Conservation (phyloP, 2,329 filamentous ascomycete species). For the Colletotrichum gigasporum region DNA sequence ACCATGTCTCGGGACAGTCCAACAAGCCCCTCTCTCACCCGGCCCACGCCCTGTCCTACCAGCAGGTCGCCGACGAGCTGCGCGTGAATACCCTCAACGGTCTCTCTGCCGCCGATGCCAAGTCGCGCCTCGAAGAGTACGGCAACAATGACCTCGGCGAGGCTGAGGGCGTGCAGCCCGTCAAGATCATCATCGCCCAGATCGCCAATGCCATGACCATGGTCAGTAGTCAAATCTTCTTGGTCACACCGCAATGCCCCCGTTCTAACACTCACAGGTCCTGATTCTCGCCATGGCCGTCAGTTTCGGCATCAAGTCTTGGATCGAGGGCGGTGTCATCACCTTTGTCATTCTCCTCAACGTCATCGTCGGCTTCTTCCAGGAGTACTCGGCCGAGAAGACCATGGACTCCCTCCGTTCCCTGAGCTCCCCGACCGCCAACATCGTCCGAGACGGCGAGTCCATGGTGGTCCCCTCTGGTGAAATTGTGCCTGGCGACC, state of each 20-base stretch:
- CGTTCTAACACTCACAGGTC: constrained; percentile 27
- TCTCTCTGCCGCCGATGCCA: constrained; percentile 59
- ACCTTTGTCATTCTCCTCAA: constrained; percentile 61
- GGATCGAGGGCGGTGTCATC: constrained; percentile 64
- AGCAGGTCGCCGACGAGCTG: constrained; percentile 60
- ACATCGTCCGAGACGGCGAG: constrained; percentile 58
- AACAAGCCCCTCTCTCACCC: constrained; percentile 60
- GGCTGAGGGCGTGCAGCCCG: constrained; percentile 61
- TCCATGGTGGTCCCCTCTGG: constrained; percentile 59
- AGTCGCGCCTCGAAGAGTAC: constrained; percentile 61
- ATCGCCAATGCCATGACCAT: constrained; percentile 74
- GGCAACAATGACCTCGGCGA: constrained; percentile 69
- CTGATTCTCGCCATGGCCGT: constrained; percentile 63
- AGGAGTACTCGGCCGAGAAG: constrained; percentile 62
- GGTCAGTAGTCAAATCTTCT: constrained; percentile 47
- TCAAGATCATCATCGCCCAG: constrained; percentile 69
- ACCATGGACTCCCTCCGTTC: constrained; percentile 62
- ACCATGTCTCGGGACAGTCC: constrained; percentile 46
- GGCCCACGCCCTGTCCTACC: constrained; percentile 64
- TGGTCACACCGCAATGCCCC: constrained; percentile 15
- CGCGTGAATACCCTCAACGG: constrained; percentile 63
- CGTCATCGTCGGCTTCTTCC: constrained; percentile 62
- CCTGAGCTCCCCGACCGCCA: constrained; percentile 58
- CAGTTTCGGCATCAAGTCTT: constrained; percentile 59
- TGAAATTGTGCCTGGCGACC: constrained; percentile 65